Evolutionary conservation across 2,329 filamentous ascomycete species (phyloP).

Genomic region (Plenodomus tracheiphilus): DNA sequence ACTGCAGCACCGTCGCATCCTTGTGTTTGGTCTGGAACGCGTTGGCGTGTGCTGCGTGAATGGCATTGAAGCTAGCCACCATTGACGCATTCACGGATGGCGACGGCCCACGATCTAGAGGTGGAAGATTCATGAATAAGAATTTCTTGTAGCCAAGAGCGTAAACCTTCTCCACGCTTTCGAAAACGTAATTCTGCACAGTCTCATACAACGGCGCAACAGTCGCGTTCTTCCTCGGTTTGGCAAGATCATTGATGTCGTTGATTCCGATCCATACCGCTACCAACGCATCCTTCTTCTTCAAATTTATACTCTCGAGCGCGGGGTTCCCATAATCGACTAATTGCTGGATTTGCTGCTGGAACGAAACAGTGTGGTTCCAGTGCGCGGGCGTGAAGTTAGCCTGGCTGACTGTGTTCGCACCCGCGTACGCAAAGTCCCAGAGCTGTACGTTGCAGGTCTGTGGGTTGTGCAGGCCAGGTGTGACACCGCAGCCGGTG

Average conservation of each 20-base stretch:
- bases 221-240: conserved; percentile 44
- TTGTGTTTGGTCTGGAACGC: conserved; percentile 39
- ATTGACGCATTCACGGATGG: conserved; percentile 53
- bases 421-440: conserved; percentile 61
- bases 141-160: conserved; percentile 51
- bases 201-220: conserved; percentile 53
- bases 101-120: conserved; percentile 51
- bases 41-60: conserved; percentile 41
- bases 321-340: conserved; percentile 50
- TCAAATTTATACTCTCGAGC: conserved; percentile 32
- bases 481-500: conserved; percentile 54
- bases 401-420: conserved; percentile 50
- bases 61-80: conserved; percentile 51
- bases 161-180: conserved; percentile 48
- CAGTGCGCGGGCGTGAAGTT: conserved; percentile 54
- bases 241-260: conserved; percentile 57
- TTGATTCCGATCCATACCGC: conserved; percentile 62
- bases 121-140: conserved; percentile 57
- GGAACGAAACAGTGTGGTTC: conserved; percentile 54
- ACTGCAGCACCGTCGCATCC: conserved; percentile 47
- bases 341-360: conserved; percentile 57
- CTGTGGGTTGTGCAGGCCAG: conserved; percentile 49
- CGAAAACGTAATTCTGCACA: conserved; percentile 49
- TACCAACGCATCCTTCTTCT: conserved; percentile 49
- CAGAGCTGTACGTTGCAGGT: conserved; percentile 55